Evolutionary conservation across 2,329 filamentous ascomycete species (phyloP).

Genomic region (Diplodia sapinea): DNA sequence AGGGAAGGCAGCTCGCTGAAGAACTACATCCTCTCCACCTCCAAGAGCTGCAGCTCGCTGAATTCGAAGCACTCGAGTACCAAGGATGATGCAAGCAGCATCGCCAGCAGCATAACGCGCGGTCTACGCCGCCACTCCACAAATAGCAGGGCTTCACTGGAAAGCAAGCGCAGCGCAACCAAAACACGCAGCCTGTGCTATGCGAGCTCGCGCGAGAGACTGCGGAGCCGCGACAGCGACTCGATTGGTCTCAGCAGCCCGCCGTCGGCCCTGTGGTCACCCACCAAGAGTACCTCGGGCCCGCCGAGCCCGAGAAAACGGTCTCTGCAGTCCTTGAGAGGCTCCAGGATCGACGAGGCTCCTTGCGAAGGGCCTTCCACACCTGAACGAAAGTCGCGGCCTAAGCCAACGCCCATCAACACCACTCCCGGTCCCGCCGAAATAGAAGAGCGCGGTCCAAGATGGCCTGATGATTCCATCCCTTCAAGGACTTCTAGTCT

Average conservation of each 20-base stretch:
- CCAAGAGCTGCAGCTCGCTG: conserved; percentile 44
- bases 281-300: conserved; percentile 38
- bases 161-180: conserved; percentile 41
- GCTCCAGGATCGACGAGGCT: conserved; percentile 27
- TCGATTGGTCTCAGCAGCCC: conserved; percentile 17
- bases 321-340: conserved; percentile 27
- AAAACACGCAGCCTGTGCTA: conserved; percentile 68
- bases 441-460: conserved; percentile 12
- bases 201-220: conserved; percentile 73
- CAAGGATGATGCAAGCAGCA: conserved; percentile 40
- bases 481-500: conserved; percentile 26
- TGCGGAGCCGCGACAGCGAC: conserved; percentile 53
- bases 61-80: conserved; percentile 42
- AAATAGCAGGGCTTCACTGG: conserved; percentile 44
- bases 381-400: conserved; percentile 2
- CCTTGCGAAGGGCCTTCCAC: conserved; percentile 24
- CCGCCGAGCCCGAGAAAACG: conserved; percentile 24
- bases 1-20: conserved; percentile 57
- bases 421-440: conserved; percentile 13
- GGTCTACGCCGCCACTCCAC: conserved; percentile 40
- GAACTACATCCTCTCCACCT: conserved; percentile 58
- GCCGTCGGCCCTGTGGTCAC: conserved; percentile 7
- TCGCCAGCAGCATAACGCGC: conserved; percentile 51
- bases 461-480: conserved; percentile 27
- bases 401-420: conserved; percentile 18